Evolutionary conservation across 305 asterid species (phyloP).

Genomic region (Petunia hybrid): DNA sequence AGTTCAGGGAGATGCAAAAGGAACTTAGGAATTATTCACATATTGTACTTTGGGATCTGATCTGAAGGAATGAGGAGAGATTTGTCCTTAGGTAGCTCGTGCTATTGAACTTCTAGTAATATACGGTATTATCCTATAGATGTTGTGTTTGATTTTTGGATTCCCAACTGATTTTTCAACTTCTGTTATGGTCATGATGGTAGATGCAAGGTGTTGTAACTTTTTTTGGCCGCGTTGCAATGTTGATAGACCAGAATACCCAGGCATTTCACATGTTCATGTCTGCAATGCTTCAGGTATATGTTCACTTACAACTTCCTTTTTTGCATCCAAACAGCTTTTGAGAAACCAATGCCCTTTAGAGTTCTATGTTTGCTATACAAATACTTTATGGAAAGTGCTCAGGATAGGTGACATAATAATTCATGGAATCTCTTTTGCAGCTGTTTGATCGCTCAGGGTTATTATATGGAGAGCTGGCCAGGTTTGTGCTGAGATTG

Average conservation of each 20-base stretch:
- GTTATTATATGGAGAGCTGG: conserved; percentile 91
- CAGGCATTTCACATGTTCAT: conserved; percentile 98
- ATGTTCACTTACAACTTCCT: conserved; percentile 10
- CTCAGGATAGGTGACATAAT: not conserved
- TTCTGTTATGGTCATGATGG: conserved; percentile 34
- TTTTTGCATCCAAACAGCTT: not conserved
- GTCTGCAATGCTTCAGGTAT: conserved; percentile 96
- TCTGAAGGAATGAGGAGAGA: not conserved
- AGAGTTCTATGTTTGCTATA: not conserved
- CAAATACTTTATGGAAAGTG: not conserved
- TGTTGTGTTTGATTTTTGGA: not conserved
- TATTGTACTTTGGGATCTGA: not conserved
- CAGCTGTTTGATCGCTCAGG: conserved; percentile 97
- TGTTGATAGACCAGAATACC: conserved; percentile 95
- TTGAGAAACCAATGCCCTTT: not conserved
- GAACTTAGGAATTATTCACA: not conserved
- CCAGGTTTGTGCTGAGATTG: conserved; percentile 89
- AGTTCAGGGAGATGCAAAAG: not conserved
- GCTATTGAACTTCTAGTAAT: not conserved
- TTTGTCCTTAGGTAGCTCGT: conserved; percentile 7
- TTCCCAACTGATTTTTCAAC: not conserved
- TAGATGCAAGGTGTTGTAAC: conserved; percentile 96
- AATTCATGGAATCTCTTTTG: conserved; percentile 33
- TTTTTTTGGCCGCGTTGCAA: conserved; percentile 88
- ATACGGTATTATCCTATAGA: conserved; percentile 7